phyloP scores from a whole-genome alignment of 1,284 basidiomycete genomes.

The Ceratobasidium theobromae region DNA sequence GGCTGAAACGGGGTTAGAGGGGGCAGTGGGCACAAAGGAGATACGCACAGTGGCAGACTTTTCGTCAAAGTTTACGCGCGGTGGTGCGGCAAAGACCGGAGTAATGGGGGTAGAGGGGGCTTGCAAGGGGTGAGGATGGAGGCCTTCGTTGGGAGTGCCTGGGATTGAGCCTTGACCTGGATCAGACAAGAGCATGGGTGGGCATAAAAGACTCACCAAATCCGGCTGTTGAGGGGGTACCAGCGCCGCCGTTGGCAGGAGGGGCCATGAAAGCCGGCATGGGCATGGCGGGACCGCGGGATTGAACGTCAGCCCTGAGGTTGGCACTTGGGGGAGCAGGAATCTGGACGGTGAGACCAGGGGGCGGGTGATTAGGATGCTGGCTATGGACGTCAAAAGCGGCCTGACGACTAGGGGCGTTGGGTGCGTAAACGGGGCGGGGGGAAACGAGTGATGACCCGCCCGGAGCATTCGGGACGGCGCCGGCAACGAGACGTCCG shows the following conservation, averaged over 20 bases:
- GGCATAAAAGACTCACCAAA: constrained; percentile 28
- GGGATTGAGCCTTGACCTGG: constrained; percentile 42
- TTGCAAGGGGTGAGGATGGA: constrained; percentile 67
- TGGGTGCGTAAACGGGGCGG: constrained; percentile 25
- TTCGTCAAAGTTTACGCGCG: constrained; percentile 53
- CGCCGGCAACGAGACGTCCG: not conserved
- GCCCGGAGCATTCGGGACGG: not conserved
- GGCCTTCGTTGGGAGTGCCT: constrained; percentile 44
- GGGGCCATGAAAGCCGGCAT: constrained; percentile 28
- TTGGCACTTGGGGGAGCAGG: constrained; percentile 20
- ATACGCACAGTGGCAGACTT: constrained; percentile 32
- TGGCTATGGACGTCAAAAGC: constrained; percentile 23
- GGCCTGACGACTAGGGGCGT: constrained; percentile 18
- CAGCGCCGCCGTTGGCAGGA: constrained; percentile 22
- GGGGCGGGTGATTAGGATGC: not conserved
- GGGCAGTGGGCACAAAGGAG: not conserved
- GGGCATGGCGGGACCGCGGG: constrained; percentile 10
- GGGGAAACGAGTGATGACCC: constrained; percentile 15
- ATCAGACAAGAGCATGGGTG: constrained; percentile 42
- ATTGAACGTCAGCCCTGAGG: constrained; percentile 24
- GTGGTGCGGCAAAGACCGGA: constrained; percentile 69
- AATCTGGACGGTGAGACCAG: constrained; percentile 7
- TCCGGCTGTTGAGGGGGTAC: constrained; percentile 33
- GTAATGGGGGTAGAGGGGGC: constrained; percentile 75
- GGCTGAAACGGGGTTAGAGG: constrained; percentile 38